Base-by-base conservation (phyloP, 495 filamentous ascomycete genomes). In the Neurospora hispaniola region DNA sequence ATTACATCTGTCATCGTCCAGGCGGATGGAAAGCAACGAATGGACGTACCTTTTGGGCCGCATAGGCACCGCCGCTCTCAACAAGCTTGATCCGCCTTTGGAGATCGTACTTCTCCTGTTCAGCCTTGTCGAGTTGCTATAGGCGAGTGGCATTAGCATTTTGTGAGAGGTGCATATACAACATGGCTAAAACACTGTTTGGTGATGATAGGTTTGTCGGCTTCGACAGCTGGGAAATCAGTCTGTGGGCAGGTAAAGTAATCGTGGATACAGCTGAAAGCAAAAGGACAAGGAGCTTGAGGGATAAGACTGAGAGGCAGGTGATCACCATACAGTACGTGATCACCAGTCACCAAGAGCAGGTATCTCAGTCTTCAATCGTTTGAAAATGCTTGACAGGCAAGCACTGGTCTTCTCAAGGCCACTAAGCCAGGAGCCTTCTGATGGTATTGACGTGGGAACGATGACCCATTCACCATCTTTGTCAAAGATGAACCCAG, bases 81-180 rank as follows among this genome's bases (percentile, higher is more conserved):
- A 81, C 80, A 39, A 78, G 76, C 69, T 86, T 86, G 68, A 86
- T 77, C 12, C 81, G 82, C 71, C 84, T 76, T 73, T 85, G 83
- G 12, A 85, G 73, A 40, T 86, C 84, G 71, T 83, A 84, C 68
- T 82, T 84, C 44, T 85, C 84, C 68, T 83, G 79, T 68, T 86
- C 85, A 40, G 85, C 76, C 69, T 86, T 83, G 69, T 86, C 84
- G 73, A 85, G 80, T 83, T 85, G 84, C 84, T 86, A 70, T 38
- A 75, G 59, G 66, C 18, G 70, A 70, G 7, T 43, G 14, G n/a
- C 16, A 69, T 73, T 42, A 71, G 70, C 70, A 35, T 59, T 35
- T 35, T 71, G 54, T 66, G 54, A 66, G 27, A 66, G 54, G 54
- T 66, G 54, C 54, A 66, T 66, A 66, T 66, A 66, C 54, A 66